Percentiles rank a stretch among this genome's conserved stretches.
Evolutionary conservation across 2,329 filamentous ascomycete species (phyloP).

Genomic region (Alternaria triticimaculans): DNA sequence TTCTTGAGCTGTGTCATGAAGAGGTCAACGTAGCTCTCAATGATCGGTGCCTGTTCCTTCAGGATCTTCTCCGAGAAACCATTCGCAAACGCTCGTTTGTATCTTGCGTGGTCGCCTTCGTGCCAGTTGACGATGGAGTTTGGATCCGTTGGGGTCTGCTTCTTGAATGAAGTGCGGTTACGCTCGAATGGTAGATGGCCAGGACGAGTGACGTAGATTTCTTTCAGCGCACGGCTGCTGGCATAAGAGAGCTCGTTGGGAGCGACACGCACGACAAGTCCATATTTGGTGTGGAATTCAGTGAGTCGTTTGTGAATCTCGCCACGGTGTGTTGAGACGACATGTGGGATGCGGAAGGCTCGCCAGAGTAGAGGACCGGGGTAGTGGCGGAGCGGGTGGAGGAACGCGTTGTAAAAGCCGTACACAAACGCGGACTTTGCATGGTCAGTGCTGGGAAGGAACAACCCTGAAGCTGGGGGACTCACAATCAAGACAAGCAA

Average conservation of each 20-base stretch:
- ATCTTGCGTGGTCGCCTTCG: slow-evolving; percentile 30
- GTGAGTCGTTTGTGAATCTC: slow-evolving; percentile 31
- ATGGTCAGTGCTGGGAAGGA: not conserved
- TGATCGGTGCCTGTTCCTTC: slow-evolving; percentile 29
- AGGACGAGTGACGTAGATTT: slow-evolving; percentile 36
- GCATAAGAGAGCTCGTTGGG: slow-evolving; percentile 40
- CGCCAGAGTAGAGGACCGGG: slow-evolving; percentile 39
- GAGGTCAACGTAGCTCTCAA: slow-evolving; percentile 32
- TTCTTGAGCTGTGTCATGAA: slow-evolving; percentile 31
- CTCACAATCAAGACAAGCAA: slow-evolving; percentile 4
- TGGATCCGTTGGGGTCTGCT: slow-evolving; percentile 31
- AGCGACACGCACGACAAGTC: slow-evolving; percentile 36
- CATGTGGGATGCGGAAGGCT: slow-evolving; percentile 34
- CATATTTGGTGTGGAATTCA: slow-evolving; percentile 35
- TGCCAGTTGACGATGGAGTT: slow-evolving; percentile 33
- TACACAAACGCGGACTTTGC: slow-evolving; percentile 17
- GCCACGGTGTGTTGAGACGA: slow-evolving; percentile 35
- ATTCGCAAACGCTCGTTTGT: slow-evolving; percentile 33
- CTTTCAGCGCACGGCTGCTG: slow-evolving; percentile 33
- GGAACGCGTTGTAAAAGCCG: slow-evolving; percentile 32
- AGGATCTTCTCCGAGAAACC: slow-evolving; percentile 38
- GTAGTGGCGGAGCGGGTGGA: slow-evolving; percentile 36
- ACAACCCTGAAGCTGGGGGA: not conserved
- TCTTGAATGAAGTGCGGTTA: slow-evolving; percentile 36
- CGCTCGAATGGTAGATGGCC: slow-evolving; percentile 31